Evolutionary conservation across 2,329 filamentous ascomycete species (phyloP), one percentile per base, ranked within the genome.

Genomic region (Botryotinia narcissicola): DNA sequence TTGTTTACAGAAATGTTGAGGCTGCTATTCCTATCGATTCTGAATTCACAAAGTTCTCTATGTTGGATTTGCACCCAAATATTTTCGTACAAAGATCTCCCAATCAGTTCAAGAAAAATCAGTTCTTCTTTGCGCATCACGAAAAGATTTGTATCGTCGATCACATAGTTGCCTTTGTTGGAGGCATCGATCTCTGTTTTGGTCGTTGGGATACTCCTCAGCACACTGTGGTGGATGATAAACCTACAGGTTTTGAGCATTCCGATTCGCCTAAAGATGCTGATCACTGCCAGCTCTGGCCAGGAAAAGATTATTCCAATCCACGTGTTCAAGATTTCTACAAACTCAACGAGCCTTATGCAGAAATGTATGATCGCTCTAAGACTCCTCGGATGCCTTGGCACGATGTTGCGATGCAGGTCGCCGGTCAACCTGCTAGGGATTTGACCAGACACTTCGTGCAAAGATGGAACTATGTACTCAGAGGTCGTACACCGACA

Each of bases 111-210:
- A 93, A 97, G 80, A 97, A 99, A 84, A 98, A 98, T 79, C 97
- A 97, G 63, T 99, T 99, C 85, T 99, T 99, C 86, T 99, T 97
- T 87, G 96, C 96, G 1, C 96, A 99, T 81, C 96, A 99, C 83
- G 96, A 99, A 82, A 99, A 99, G 83, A 88, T 99, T n/a, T 95
- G 94, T 80, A 90, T 99, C 59, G 93, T 99, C 29, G 96, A 99
- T 81, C 96, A 98, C 80, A 96, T 95, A 71, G 90, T 98, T 68
- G 96, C 95, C 18, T 98, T 99, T 81, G 91, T 97, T 67, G 96
- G 96, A 74, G 96, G 96, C 51, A 93, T 99, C 75, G 96, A 99
- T 84, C 86, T 99, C 35, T 99, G 96, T 83, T 98, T 98, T 82
- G 96, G 96, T 64, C 90, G 96, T 78, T 99, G 96, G 96, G 96